phyloP scores from a whole-genome alignment of 176 grass and related monocot species.

The Neostapfia colusana region DNA sequence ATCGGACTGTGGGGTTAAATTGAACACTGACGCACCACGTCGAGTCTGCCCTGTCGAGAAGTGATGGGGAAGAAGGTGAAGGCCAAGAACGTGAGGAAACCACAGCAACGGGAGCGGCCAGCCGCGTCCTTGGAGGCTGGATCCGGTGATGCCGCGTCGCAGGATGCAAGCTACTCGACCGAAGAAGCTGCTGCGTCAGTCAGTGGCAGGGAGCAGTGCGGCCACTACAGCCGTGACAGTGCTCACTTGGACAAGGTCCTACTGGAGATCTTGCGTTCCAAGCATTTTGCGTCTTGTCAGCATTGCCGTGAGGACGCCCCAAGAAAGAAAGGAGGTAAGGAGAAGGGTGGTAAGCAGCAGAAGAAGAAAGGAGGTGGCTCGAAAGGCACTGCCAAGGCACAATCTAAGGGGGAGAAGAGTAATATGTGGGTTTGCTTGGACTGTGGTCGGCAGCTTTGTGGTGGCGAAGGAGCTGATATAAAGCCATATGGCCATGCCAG shows the following conservation, averaged over 20 bases:
- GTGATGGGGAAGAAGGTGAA: slow-evolving; percentile 9
- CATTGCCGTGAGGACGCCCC: slow-evolving; percentile 78
- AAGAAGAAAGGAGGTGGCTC: slow-evolving; percentile 64
- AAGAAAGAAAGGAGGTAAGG: slow-evolving; percentile 45
- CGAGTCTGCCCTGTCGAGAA: background rate
- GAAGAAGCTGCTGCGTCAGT: slow-evolving; percentile 39
- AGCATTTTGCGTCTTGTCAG: slow-evolving; percentile 53
- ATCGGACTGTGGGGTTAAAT: background rate
- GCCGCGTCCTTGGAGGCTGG: slow-evolving; percentile 26
- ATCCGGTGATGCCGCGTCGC: slow-evolving; percentile 41
- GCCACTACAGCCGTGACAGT: slow-evolving; percentile 51
- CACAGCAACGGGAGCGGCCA: background rate
- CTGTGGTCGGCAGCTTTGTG: slow-evolving; percentile 72
- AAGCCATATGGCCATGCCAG: slow-evolving; percentile 90
- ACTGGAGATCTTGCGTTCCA: slow-evolving; percentile 54
- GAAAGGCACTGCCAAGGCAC: slow-evolving; percentile 26
- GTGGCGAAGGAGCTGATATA: slow-evolving; percentile 54
- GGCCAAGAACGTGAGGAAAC: background rate
- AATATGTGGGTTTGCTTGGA: slow-evolving; percentile 82
- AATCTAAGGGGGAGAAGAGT: slow-evolving; percentile 45
- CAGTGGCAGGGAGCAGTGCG: slow-evolving; percentile 55
- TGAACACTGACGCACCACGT: background rate
- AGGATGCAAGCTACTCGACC: slow-evolving; percentile 29
- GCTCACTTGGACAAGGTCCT: slow-evolving; percentile 62
- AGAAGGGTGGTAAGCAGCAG: slow-evolving; percentile 63